Base-by-base conservation (phyloP, 1,139 yeast species). In the Protomyces lactucae-debilis region DNA sequence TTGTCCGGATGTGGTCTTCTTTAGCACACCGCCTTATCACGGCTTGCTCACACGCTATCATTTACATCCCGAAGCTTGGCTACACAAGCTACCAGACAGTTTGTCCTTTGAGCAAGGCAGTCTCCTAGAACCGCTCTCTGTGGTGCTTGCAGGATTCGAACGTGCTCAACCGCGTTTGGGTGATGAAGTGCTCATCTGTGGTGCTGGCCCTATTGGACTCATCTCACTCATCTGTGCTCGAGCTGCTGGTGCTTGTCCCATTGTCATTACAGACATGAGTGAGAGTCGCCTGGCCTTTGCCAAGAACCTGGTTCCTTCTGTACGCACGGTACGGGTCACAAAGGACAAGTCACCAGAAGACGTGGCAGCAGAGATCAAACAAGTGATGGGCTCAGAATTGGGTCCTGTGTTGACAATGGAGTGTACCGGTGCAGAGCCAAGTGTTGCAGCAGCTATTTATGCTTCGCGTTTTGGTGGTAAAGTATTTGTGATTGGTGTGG, bases 201-300 rank as follows among this genome's bases (percentile, higher is more conserved):
- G 97, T 61, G 97, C 96, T 37, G 97, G 97, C 12, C 97, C 97
- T 9, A 93, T 91, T 68, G 97, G 97, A 45, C 77, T 91, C 60
- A 79, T 91, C 67, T 80, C 86, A 61, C 96, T 95, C 43, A 83
- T 87, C 52, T 86, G 86, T 40, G 95, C 95, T 23, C 82, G 82
- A 65, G 88, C 92, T 14, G 88, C 87, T 70, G 97, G 97, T 45
- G 96, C 97, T 5, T 78, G 85, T 45, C 81, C 82, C 39, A 82
- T 88, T 57, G 79, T 85, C 69, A 80, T 87, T 66, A 83, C 87
- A 54, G 95, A 88, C 74, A 77, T 86, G 57, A 78, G 83, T 68
- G 86, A 84, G 67, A 75, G 76, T 68, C 85, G 85, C 69, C 81
- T 86, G 68, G 77, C 82, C 61, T 78, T 85, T 77, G 91, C 90